phyloP scores from a whole-genome alignment of 2,329 filamentous ascomycete species.

The Diplocarpon rosae region DNA sequence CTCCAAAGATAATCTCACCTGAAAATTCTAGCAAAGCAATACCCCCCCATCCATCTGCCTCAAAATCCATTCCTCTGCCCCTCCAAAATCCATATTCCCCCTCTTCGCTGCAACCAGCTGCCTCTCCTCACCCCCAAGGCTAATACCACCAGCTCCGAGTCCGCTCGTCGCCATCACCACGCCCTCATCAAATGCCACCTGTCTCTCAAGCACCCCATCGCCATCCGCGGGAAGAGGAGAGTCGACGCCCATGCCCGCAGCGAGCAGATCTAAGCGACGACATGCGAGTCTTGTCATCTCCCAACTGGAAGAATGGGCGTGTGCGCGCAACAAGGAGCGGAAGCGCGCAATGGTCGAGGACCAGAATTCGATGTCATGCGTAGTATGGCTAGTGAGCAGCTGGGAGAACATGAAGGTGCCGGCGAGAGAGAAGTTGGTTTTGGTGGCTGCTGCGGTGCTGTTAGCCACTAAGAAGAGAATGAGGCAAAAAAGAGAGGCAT shows the following conservation, averaged over 20 bases:
- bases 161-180: background rate
- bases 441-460: constrained; percentile 12
- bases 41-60: background rate
- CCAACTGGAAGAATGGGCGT: constrained; percentile 7
- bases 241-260: constrained; percentile 16
- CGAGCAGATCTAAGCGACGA: constrained; percentile 18
- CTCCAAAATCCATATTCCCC: background rate
- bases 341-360: constrained; percentile 19
- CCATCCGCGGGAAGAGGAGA: constrained; percentile 1
- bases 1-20: background rate
- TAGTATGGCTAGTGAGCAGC: constrained; percentile 18
- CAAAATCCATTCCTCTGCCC: background rate
- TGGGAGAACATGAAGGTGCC: constrained; percentile 22
- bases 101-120: background rate
- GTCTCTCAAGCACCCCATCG: background rate
- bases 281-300: constrained; percentile 19
- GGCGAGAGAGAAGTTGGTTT: constrained; percentile 17
- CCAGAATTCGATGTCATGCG: constrained; percentile 20
- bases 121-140: background rate
- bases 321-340: constrained; percentile 13
- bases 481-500: too few relatives aligned
- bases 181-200: background rate
- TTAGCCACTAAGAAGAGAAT: background rate
- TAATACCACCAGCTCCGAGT: background rate
- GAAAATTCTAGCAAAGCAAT: background rate